Conservation (phyloP, 257 asterid species). For the Galeopsis tetrahit region DNA sequence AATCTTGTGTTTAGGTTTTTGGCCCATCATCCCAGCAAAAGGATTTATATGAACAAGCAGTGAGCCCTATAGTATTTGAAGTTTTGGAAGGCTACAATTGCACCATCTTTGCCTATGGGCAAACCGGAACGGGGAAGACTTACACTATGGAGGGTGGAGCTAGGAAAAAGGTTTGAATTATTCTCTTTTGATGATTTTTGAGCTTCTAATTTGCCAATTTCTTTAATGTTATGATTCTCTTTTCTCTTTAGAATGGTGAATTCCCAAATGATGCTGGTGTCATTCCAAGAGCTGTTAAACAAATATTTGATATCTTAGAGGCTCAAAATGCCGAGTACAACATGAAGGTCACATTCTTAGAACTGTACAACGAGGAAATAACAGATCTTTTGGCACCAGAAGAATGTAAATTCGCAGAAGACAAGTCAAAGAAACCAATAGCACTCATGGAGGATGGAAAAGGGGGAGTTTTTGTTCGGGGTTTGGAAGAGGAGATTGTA, state of each 20-base stretch:
- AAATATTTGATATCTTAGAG: conserved; percentile 87
- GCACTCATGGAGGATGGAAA: conserved; percentile 99
- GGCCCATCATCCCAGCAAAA: conserved; percentile 93
- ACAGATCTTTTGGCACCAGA: conserved; percentile 91
- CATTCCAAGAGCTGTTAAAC: conserved; percentile 95
- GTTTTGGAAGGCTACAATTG: conserved; percentile 96
- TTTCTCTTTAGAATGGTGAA: conserved; percentile 81
- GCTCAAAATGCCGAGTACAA: conserved; percentile 87
- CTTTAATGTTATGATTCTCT: conserved; percentile 32
- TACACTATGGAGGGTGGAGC: conserved; percentile 99
- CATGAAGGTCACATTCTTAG: conserved; percentile 92
- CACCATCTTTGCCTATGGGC: conserved; percentile 98
- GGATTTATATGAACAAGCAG: conserved; percentile 86
- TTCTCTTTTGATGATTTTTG: conserved; percentile 12
- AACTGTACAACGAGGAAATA: conserved; percentile 95
- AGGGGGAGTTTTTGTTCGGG: conserved; percentile 93
- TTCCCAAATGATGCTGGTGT: conserved; percentile 98
- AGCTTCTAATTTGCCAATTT: conserved; percentile 12
- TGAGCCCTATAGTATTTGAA: conserved; percentile 87
- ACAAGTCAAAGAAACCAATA: conserved; percentile 87
- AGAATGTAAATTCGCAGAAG: conserved; percentile 70
- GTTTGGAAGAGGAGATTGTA: conserved; percentile 95
- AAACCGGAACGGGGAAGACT: conserved; percentile 97
- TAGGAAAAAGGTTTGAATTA: conserved; percentile 73
- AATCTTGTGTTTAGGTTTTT: conserved; percentile 61